These are phyloP conservation scores for Cordyceps farinosa DNA, from an alignment of 2,329 filamentous ascomycete genomes.

Conservation along the genomic window DNA sequence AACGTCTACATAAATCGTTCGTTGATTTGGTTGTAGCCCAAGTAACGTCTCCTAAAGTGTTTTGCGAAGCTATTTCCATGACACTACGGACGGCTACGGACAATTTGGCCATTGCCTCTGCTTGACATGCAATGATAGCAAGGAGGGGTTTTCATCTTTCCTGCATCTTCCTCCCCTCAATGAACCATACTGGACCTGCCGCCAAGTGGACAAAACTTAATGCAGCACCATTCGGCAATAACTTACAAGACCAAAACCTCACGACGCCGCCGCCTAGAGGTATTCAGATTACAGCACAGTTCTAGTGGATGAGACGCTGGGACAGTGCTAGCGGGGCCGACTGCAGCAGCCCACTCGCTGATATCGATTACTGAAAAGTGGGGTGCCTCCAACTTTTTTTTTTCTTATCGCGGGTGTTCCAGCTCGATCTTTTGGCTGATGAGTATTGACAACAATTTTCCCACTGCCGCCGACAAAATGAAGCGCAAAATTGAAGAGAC, in stretches of 20 bases:
- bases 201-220: background rate
- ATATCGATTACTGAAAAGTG: constrained; percentile 9
- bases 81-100: too few relatives aligned
- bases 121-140: too few relatives aligned
- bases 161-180: too few relatives aligned
- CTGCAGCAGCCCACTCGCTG: background rate
- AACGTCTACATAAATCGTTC: too few relatives aligned
- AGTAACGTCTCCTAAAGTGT: too few relatives aligned
- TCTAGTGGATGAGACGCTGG: background rate
- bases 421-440: background rate
- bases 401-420: constrained; percentile 5
- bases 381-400: constrained; percentile 11
- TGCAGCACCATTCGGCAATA: background rate
- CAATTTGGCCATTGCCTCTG: too few relatives aligned
- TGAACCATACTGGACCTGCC: too few relatives aligned
- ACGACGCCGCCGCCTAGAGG: too few relatives aligned
- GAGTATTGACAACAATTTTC: background rate
- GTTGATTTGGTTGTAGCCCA: too few relatives aligned
- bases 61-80: too few relatives aligned
- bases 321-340: background rate
- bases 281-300: background rate
- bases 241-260: too few relatives aligned
- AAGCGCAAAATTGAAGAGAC: constrained; percentile 16
- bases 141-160: too few relatives aligned
- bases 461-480: background rate